phyloP scores from a whole-genome alignment of 495 filamentous ascomycete genomes.

The Neurospora tetrasperma region DNA sequence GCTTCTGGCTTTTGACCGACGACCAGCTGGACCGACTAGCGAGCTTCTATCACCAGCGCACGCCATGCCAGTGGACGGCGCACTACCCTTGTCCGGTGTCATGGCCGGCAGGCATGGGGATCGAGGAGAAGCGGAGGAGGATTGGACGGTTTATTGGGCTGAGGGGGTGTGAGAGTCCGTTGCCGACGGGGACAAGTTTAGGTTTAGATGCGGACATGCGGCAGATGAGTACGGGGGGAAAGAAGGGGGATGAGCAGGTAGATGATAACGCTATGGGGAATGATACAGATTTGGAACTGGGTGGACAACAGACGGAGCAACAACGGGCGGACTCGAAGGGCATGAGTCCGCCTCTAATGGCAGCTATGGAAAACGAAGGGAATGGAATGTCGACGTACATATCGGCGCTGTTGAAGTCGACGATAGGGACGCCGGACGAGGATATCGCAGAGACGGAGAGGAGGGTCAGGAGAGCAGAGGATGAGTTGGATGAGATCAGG shows the following conservation, averaged over 20 bases:
- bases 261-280: conserved; percentile 22
- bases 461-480: conserved; percentile 18
- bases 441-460: conserved; percentile 30
- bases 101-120: conserved; percentile 25
- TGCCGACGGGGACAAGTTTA: conserved; percentile 19
- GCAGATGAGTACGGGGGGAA: conserved; percentile 9
- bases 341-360: background rate
- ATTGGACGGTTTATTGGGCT: conserved; percentile 63
- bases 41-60: conserved; percentile 64
- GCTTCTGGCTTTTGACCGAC: conserved; percentile 67
- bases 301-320: background rate
- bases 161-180: conserved; percentile 46
- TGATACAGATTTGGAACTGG: conserved; percentile 3
- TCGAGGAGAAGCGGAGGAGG: conserved; percentile 50
- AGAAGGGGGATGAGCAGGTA: conserved; percentile 21
- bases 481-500: conserved; percentile 31
- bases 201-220: conserved; percentile 13
- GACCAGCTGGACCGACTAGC: conserved; percentile 62
- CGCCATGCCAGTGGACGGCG: conserved; percentile 39
- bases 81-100: conserved; percentile 53
- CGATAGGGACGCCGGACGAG: conserved; percentile 20
- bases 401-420: background rate
- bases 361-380: background rate
- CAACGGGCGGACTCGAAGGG: background rate
- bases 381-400: background rate